phyloP scores from a whole-genome alignment of 2,329 filamentous ascomycete genomes.

The Orbilia ellipsospora region DNA sequence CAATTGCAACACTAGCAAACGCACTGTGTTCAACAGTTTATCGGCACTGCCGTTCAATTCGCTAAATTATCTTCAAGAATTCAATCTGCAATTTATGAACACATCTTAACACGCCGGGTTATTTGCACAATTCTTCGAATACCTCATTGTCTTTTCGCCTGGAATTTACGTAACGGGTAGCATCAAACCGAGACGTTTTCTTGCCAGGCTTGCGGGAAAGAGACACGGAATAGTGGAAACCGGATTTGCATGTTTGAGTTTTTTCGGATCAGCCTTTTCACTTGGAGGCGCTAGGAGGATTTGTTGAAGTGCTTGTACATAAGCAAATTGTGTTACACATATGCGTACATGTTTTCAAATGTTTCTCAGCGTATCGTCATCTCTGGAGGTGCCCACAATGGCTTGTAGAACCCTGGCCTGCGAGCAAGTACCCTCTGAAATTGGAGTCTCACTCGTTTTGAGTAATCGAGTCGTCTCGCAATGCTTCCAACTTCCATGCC shows the following conservation, averaged over 20 bases:
- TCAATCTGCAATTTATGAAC: constrained; percentile 1
- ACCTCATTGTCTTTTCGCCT: constrained; percentile 5
- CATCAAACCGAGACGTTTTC: background rate
- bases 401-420: too few relatives aligned
- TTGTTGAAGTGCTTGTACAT: too few relatives aligned
- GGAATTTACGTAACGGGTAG: background rate
- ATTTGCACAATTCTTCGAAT: background rate
- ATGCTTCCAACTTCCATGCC: background rate
- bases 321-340: too few relatives aligned
- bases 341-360: too few relatives aligned
- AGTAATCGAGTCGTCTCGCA: too few relatives aligned
- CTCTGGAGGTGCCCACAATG: too few relatives aligned
- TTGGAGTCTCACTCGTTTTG: too few relatives aligned
- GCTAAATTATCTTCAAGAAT: background rate
- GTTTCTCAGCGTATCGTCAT: too few relatives aligned
- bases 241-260: background rate
- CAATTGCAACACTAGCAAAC: too few relatives aligned
- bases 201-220: background rate
- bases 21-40: too few relatives aligned
- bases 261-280: constrained; percentile 3
- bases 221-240: constrained; percentile 9
- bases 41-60: too few relatives aligned
- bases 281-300: background rate
- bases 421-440: too few relatives aligned
- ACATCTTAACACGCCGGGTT: constrained; percentile 1